Base-by-base conservation (phyloP, 306 rosid species). In the Lotus japonicus region DNA sequence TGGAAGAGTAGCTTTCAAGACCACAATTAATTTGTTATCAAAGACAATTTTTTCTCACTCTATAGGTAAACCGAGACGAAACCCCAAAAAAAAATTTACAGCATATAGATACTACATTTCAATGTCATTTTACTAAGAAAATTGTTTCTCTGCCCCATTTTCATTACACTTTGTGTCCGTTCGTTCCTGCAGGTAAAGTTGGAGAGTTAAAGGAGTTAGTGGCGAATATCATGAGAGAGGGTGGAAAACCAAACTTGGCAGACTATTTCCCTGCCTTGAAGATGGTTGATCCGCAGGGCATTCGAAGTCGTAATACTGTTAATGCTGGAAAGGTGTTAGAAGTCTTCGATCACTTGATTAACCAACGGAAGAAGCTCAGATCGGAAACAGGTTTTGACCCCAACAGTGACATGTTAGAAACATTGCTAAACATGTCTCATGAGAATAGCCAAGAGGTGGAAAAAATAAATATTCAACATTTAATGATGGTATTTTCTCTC, bases 201-300 rank as follows among this genome's bases (percentile, higher is more conserved):
- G 42, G 31, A 43, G 11, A 64, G 7, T 54, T 58, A 66, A 65
- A 69, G 67, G 73, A 82, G 46, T 7, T 54, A 9, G 50, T 57
- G 38, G 49, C 66, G 7, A 43, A 50, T 41, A 75, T 79, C n/a
- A 56, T 64, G 77, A 50, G 51, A n/a, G 79, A 71, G 19, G 73
- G 46, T 6, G 84, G 84, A 53, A 72, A 57, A 35, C 84, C 77
- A 3, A 83, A 83, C 42, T 50, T 83, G 55, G 72, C 15, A 0
- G 84, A 83, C 55, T 76, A 21, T 66, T 83, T 83, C 7, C 70
- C 79, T 9, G 6, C 62, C 11, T 77, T 83, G 50, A 71, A 28
- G 36, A 31, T 31, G 36, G 36, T 31, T 31, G 36, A 31, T 31
- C 36, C 36, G 7, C 36, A 31, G 36, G 58, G 84, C 1, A 45